Evolutionary conservation across 257 asterid genomes (phyloP).

Genomic region (Salvia miltiorrhiza): DNA sequence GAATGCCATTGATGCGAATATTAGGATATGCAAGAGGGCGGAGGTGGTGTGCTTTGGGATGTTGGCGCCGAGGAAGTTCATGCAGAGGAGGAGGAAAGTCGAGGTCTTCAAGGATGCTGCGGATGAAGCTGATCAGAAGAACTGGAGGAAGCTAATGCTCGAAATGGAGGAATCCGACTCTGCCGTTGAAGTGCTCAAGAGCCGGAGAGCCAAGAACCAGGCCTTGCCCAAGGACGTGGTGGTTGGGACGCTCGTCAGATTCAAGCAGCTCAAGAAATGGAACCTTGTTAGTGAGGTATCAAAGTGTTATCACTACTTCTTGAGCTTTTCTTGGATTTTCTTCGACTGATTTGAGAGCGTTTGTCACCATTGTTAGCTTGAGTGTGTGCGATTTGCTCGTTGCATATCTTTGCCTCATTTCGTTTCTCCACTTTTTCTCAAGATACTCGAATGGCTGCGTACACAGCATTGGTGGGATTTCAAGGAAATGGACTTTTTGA

Average conservation of each 20-base stretch:
- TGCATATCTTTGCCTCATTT: neutral
- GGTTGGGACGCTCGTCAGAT: slow-evolving; percentile 83
- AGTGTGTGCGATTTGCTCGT: neutral
- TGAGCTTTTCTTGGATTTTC: neutral
- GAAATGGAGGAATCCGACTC: slow-evolving; percentile 88
- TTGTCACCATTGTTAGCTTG: neutral
- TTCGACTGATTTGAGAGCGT: neutral
- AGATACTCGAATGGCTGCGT: slow-evolving; percentile 97
- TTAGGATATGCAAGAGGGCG: slow-evolving; percentile 46
- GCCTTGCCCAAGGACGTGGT: slow-evolving; percentile 72
- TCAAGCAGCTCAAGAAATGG: slow-evolving; percentile 98
- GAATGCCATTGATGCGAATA: slow-evolving; percentile 37
- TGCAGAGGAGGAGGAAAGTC: slow-evolving; percentile 84
- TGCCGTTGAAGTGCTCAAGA: slow-evolving; percentile 64
- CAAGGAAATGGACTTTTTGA: slow-evolving; percentile 85
- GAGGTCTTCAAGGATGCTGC: slow-evolving; percentile 72
- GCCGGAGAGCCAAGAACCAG: slow-evolving; percentile 60
- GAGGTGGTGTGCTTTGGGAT: slow-evolving; percentile 80
- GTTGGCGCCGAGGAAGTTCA: slow-evolving; percentile 89
- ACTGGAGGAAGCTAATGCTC: slow-evolving; percentile 82
- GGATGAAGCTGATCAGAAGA: slow-evolving; percentile 80
- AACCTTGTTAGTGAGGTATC: slow-evolving; percentile 88
- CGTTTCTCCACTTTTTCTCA: slow-evolving; percentile 13
- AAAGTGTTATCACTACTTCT: neutral
- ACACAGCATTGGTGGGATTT: slow-evolving; percentile 98